Evolutionary conservation across 2,329 filamentous ascomycete genomes (phyloP).

Genomic region (Hymenoscyphus fraxineus): DNA sequence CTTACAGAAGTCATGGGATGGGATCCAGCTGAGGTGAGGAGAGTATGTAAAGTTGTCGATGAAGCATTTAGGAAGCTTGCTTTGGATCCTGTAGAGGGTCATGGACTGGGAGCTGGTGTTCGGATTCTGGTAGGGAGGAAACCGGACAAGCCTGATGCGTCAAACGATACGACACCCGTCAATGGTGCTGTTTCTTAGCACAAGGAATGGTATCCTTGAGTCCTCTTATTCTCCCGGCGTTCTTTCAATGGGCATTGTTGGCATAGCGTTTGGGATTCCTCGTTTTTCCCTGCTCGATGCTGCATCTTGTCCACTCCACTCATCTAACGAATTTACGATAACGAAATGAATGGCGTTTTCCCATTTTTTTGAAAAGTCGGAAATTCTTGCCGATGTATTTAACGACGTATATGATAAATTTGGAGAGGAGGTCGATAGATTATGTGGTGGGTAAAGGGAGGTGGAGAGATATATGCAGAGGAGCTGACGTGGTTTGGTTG

Average conservation of each 20-base stretch:
- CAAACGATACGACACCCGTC: background rate
- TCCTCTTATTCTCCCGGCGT: background rate
- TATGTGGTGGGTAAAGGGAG: too few species aligned
- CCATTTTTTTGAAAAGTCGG: too few species aligned
- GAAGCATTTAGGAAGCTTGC: slow-evolving; percentile 20
- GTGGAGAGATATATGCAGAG: too few species aligned
- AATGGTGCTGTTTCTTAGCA: background rate
- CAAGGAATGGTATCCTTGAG: background rate
- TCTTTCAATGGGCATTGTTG: background rate
- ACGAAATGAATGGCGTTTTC: too few species aligned
- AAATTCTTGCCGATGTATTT: too few species aligned
- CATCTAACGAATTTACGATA: background rate
- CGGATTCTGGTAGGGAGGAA: slow-evolving; percentile 30
- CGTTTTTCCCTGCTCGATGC: background rate
- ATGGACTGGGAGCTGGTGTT: slow-evolving; percentile 26
- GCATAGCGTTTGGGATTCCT: background rate
- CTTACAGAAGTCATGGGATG: slow-evolving; percentile 29
- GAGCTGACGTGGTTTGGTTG: too few species aligned
- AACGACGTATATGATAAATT: too few species aligned
- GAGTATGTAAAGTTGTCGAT: slow-evolving; percentile 16
- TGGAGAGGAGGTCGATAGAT: too few species aligned
- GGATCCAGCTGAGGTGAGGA: slow-evolving; percentile 26
- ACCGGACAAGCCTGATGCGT: slow-evolving; percentile 14
- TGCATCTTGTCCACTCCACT: background rate
- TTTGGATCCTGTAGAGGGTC: slow-evolving; percentile 21